Evolutionary conservation across 495 filamentous ascomycete species (phyloP).

Genomic region (Aspergillus funiculosus): DNA sequence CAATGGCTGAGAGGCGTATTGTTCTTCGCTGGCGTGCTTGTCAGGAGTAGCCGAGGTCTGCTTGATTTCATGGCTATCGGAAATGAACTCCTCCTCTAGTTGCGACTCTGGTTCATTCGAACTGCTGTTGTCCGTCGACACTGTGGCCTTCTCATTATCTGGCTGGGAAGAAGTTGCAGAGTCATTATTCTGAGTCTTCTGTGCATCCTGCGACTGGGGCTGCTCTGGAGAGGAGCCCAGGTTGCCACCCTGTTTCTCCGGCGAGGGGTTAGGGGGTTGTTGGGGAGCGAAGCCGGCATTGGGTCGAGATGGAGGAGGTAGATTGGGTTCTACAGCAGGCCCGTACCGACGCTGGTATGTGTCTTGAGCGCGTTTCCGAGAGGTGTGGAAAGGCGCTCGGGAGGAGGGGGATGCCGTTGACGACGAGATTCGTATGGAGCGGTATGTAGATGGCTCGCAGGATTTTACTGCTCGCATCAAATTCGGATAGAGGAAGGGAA

Average conservation of each 20-base stretch:
- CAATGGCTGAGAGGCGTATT: conserved; percentile 11
- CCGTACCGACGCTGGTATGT: conserved; percentile 48
- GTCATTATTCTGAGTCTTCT: background rate
- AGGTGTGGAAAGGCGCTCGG: conserved; percentile 35
- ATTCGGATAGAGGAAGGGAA: conserved; percentile 72
- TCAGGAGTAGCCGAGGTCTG: conserved; percentile 17
- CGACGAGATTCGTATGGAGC: conserved; percentile 24
- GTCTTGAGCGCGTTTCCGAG: conserved; percentile 35
- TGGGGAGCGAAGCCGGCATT: conserved; percentile 22
- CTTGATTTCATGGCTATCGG: conserved; percentile 16
- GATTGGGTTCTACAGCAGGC: conserved; percentile 42
- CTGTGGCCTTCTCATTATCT: conserved; percentile 10
- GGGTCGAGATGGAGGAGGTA: conserved; percentile 32
- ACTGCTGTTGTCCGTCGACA: conserved; percentile 16
- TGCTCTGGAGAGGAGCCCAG: conserved; percentile 18
- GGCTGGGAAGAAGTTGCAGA: background rate
- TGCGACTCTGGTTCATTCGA: conserved; percentile 22
- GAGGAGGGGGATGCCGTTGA: conserved; percentile 14
- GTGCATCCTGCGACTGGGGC: background rate
- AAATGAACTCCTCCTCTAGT: conserved; percentile 17
- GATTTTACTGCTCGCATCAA: conserved; percentile 46
- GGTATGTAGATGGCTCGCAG: conserved; percentile 33
- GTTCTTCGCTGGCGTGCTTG: conserved; percentile 29
- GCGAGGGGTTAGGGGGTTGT: conserved; percentile 17
- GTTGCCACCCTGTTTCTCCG: conserved; percentile 17